A percentile compares a stretch with the other conserved stretches of the same genome.
Evolutionary conservation across 306 rosid genomes (phyloP).

Genomic region (Astragalus glycyphyllos): DNA sequence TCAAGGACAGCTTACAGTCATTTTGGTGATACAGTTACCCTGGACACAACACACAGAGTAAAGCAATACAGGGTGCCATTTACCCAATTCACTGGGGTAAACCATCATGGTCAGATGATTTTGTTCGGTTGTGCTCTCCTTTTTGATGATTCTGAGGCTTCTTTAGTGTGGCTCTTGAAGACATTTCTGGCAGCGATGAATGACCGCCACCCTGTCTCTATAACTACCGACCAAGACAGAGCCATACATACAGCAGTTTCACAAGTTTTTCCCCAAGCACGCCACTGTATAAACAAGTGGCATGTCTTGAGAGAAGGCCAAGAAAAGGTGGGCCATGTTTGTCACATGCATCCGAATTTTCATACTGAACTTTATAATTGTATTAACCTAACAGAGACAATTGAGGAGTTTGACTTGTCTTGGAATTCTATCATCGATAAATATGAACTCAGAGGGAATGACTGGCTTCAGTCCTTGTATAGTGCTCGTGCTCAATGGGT

Average conservation of each 20-base stretch:
- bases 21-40: slow-evolving; percentile 79
- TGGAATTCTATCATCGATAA: slow-evolving; percentile 81
- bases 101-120: slow-evolving; percentile 86
- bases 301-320: slow-evolving; percentile 95
- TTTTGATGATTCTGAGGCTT: slow-evolving; percentile 87
- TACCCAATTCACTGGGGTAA: slow-evolving; percentile 88
- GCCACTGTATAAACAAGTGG: slow-evolving; percentile 85
- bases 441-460: slow-evolving; percentile 76
- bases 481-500: slow-evolving; percentile 85
- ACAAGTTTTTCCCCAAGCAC: slow-evolving; percentile 82
- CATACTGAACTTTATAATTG: slow-evolving; percentile 85
- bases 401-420: slow-evolving; percentile 88
- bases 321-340: slow-evolving; percentile 78
- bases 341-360: slow-evolving; percentile 80
- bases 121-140: slow-evolving; percentile 93
- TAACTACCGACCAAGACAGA: slow-evolving; percentile 85
- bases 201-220: slow-evolving; percentile 74
- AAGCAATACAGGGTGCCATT: slow-evolving; percentile 81
- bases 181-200: slow-evolving; percentile 92
- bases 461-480: slow-evolving; percentile 83
- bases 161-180: slow-evolving; percentile 83
- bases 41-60: slow-evolving; percentile 78
- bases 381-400: slow-evolving; percentile 87
- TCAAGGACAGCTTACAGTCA: slow-evolving; percentile 86
- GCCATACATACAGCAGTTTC: slow-evolving; percentile 81